Conservation (phyloP, 108 stramenopile genomes). For the Phaeodactylum tricornutum region DNA sequence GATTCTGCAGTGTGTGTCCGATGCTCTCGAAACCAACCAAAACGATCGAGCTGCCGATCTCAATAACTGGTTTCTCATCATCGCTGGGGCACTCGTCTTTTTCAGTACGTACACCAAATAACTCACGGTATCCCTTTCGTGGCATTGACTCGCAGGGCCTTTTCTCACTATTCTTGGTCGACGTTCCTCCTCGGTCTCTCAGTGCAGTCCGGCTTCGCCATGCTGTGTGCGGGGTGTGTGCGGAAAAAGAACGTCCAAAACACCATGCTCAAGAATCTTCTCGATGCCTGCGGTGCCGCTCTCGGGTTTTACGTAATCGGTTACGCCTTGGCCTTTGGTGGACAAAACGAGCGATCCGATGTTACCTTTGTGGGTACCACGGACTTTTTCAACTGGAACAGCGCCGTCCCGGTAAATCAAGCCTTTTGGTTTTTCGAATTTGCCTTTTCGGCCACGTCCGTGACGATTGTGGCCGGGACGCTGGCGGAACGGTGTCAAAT, state of each 20-base stretch:
- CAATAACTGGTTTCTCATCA: constrained; percentile 12
- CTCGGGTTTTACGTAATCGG: constrained; percentile 71
- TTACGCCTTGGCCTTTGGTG: constrained; percentile 73
- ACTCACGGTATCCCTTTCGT: not conserved
- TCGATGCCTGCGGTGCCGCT: constrained; percentile 73
- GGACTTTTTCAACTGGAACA: constrained; percentile 34
- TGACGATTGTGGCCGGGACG: constrained; percentile 64
- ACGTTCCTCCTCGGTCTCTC: no score
- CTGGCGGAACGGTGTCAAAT: constrained; percentile 69
- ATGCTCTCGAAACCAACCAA: constrained; percentile 9
- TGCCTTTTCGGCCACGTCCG: constrained; percentile 64
- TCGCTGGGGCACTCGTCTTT: constrained; percentile 37
- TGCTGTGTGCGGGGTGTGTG: constrained; percentile 78
- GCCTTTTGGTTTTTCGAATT: constrained; percentile 80
- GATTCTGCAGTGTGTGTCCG: constrained; percentile 32
- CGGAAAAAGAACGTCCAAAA: constrained; percentile 79
- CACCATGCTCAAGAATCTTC: constrained; percentile 74
- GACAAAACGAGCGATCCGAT: constrained; percentile 18
- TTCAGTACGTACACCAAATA: constrained; percentile 13
- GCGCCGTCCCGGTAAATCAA: constrained; percentile 17
- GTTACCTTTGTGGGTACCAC: constrained; percentile 50
- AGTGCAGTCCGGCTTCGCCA: constrained; percentile 78
- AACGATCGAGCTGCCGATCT: constrained; percentile 7
- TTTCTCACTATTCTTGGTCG: constrained; percentile 4
- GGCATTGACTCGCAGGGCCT: not conserved